Conservation (phyloP, 2,329 filamentous ascomycete species). For the Monilinia vaccinii-corymbosi region DNA sequence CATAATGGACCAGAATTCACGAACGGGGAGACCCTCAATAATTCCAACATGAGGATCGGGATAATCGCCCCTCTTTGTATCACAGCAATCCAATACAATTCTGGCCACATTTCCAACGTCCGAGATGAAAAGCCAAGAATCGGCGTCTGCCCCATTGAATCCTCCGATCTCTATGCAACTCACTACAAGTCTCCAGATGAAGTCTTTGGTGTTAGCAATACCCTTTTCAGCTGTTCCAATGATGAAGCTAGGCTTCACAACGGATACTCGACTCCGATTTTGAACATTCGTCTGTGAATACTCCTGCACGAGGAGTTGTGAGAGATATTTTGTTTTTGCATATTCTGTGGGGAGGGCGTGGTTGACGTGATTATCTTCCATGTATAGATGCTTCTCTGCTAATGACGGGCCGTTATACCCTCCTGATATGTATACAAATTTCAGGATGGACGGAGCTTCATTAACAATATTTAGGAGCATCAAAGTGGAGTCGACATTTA, state of each 20-base stretch:
- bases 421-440: constrained; percentile 27
- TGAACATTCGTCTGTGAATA: background rate
- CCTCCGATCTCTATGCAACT: constrained; percentile 13
- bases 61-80: background rate
- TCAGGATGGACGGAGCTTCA: background rate
- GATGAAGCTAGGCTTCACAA: constrained; percentile 22
- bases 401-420: constrained; percentile 13
- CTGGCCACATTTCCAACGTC: constrained; percentile 14
- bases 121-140: constrained; percentile 16
- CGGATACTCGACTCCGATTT: constrained; percentile 4
- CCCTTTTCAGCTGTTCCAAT: constrained; percentile 20
- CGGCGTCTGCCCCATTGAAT: constrained; percentile 12
- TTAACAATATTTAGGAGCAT: constrained; percentile 16
- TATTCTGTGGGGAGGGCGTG: constrained; percentile 62
- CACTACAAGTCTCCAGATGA: constrained; percentile 22
- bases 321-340: constrained; percentile 77
- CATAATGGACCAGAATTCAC: constrained; percentile 7
- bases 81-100: constrained; percentile 9
- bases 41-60: background rate
- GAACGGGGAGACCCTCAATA: constrained; percentile 2
- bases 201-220: constrained; percentile 24
- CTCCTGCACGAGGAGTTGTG: constrained; percentile 46
- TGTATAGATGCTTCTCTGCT: constrained; percentile 45
- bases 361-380: background rate
- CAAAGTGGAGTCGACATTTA: constrained; percentile 58